Evolutionary conservation across 441 rosid species (phyloP).

Genomic region (Jatropha podagrica): DNA sequence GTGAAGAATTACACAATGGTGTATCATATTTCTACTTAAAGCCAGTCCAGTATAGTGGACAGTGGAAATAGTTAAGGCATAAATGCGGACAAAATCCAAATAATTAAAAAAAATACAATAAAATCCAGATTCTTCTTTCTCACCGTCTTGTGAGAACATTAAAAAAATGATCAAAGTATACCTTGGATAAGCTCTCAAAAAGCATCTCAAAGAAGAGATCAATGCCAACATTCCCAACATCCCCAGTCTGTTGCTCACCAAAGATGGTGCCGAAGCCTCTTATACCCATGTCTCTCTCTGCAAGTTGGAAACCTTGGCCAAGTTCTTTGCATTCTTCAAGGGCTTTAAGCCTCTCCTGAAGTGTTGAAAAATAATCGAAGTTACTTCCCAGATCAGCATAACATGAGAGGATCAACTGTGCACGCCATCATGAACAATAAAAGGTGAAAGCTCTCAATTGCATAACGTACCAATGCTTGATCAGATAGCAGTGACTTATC

Average conservation of each 20-base stretch:
- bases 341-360: slow-evolving; percentile 93
- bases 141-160: neutral
- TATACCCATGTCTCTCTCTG: slow-evolving; percentile 98
- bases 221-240: slow-evolving; percentile 93
- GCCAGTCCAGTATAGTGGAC: neutral
- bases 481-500: slow-evolving; percentile 74
- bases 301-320: slow-evolving; percentile 98
- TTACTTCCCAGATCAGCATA: slow-evolving; percentile 8
- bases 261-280: slow-evolving; percentile 97
- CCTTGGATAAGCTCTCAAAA: slow-evolving; percentile 96
- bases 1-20: neutral
- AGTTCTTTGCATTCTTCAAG: slow-evolving; percentile 92
- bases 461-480: slow-evolving; percentile 66
- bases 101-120: neutral
- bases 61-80: neutral
- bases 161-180: slow-evolving; percentile 26
- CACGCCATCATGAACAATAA: slow-evolving; percentile 7
- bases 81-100: slow-evolving; percentile 10
- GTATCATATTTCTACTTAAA: neutral
- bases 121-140: slow-evolving; percentile 19
- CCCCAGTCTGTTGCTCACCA: slow-evolving; percentile 99
- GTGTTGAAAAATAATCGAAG: slow-evolving; percentile 26
- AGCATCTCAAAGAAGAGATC: slow-evolving; percentile 99
- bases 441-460: slow-evolving; percentile 18
- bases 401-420: slow-evolving; percentile 10